Conservation (phyloP, 257 asterid genomes). For the Ilex asprella region DNA sequence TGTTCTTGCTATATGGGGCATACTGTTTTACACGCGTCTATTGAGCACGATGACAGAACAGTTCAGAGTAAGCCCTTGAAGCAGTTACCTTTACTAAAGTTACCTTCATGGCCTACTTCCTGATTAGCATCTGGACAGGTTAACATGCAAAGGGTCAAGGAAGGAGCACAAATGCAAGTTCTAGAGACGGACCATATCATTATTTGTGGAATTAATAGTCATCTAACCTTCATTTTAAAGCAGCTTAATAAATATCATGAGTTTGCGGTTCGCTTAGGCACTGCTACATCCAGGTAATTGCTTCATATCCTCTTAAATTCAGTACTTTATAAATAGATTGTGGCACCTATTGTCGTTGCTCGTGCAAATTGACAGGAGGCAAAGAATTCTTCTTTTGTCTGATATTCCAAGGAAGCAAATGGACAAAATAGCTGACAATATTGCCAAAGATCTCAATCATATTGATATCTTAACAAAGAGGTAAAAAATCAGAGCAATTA, state of each 20-base stretch:
- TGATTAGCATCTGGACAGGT: constrained; percentile 44
- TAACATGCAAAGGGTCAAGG: constrained; percentile 87
- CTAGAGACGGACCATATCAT: constrained; percentile 85
- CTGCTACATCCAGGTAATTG: constrained; percentile 82
- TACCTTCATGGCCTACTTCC: constrained; percentile 17
- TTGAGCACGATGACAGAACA: constrained; percentile 98
- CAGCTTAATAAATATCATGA: constrained; percentile 94
- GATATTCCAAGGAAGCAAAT: constrained; percentile 97
- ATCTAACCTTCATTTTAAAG: constrained; percentile 73
- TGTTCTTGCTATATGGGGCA: constrained; percentile 96
- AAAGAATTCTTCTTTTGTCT: constrained; percentile 81
- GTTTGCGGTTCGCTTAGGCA: constrained; percentile 84
- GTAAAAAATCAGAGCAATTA: constrained; percentile 19
- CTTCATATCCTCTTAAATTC: constrained; percentile 4
- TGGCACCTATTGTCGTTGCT: constrained; percentile 16
- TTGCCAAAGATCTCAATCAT: constrained; percentile 85
- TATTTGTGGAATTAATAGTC: constrained; percentile 85
- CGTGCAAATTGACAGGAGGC: constrained; percentile 55
- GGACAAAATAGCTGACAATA: constrained; percentile 72
- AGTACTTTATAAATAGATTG: neutral
- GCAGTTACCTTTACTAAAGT: constrained; percentile 15
- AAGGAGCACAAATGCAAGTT: constrained; percentile 95
- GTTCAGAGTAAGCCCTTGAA: constrained; percentile 64
- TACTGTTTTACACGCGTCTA: constrained; percentile 85
- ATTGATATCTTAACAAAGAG: constrained; percentile 86